Evolutionary conservation across 2,329 filamentous ascomycete species (phyloP).

Genomic region (Colletotrichum chlorophyti): DNA sequence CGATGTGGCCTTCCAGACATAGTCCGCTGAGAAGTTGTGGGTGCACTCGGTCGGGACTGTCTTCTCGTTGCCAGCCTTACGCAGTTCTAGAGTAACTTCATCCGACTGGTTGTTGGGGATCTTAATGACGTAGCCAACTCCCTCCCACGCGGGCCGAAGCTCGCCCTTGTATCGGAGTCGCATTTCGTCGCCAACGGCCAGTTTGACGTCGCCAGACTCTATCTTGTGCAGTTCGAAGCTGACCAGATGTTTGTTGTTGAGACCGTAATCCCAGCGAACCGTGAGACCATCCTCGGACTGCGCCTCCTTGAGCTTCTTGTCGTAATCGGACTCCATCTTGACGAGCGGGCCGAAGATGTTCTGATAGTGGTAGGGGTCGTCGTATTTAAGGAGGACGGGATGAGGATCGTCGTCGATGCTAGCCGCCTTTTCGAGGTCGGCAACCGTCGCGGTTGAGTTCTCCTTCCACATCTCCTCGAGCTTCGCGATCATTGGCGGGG

Average conservation of each 20-base stretch:
- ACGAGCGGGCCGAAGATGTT: conserved; percentile 98
- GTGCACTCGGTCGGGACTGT: conserved; percentile 95
- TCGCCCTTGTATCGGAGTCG: conserved; percentile 95
- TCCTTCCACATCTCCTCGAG: conserved; percentile 99
- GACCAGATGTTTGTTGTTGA: conserved; percentile 97
- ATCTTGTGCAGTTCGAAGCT: conserved; percentile 97
- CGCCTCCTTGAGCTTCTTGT: conserved; percentile 97
- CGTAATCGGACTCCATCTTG: conserved; percentile 99
- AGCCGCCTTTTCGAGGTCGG: conserved; percentile 88
- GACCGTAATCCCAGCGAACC: conserved; percentile 91
- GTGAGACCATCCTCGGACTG: conserved; percentile 96
- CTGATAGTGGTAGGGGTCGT: conserved; percentile 98
- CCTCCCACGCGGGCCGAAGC: conserved; percentile 90
- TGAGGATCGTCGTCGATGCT: conserved; percentile 95
- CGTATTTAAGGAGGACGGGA: conserved; percentile 90
- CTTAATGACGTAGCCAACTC: conserved; percentile 98
- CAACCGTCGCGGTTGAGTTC: conserved; percentile 84
- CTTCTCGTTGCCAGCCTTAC: conserved; percentile 95
- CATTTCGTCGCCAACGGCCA: conserved; percentile 99
- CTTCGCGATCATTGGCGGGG: conserved; percentile 93
- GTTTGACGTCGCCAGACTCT: conserved; percentile 95
- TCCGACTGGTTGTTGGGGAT: conserved; percentile 99
- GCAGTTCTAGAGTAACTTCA: conserved; percentile 93
- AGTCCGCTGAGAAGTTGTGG: conserved; percentile 97
- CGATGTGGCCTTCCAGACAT: conserved; percentile 99